A percentile compares a stretch with the other conserved stretches of the same genome.
Evolutionary conservation across 768 basidiomycete species (phyloP).

Genomic region (Hericium coralloides): DNA sequence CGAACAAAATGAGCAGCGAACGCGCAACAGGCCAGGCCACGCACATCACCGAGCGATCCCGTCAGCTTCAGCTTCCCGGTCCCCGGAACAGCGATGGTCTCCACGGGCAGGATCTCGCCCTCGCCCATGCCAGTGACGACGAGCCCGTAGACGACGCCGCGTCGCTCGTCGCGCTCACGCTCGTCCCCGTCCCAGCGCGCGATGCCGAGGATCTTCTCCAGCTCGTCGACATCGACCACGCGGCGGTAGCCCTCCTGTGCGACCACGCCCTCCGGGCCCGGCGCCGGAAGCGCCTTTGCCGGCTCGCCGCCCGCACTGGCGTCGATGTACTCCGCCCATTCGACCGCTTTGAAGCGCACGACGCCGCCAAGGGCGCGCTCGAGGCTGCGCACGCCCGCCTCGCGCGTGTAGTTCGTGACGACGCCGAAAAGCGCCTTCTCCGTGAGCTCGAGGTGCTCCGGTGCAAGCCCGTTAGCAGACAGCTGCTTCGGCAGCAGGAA

Average conservation of each 20-base stretch:
- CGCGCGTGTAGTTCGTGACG: slow-evolving; percentile 75
- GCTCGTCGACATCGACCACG: slow-evolving; percentile 54
- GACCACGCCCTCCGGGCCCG: slow-evolving; percentile 9
- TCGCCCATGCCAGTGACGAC: slow-evolving; percentile 87
- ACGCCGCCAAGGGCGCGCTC: slow-evolving; percentile 83
- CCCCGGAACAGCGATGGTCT: slow-evolving; percentile 74
- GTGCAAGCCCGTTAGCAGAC: slow-evolving; percentile 61
- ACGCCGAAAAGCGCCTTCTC: slow-evolving; percentile 65
- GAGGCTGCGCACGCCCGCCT: slow-evolving; percentile 87
- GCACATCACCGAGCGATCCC: slow-evolving; percentile 73
- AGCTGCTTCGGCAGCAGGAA: slow-evolving; percentile 91
- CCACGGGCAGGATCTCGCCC: slow-evolving; percentile 78
- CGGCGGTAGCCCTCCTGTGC: slow-evolving; percentile 39
- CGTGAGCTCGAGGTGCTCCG: slow-evolving; percentile 51
- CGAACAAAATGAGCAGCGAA: background rate
- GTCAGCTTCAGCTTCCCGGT: slow-evolving; percentile 67
- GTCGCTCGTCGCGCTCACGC: slow-evolving; percentile 58
- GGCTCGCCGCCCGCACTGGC: slow-evolving; percentile 13
- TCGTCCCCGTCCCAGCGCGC: slow-evolving; percentile 77
- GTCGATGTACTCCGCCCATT: slow-evolving; percentile 70
- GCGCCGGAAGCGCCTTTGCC: no score
- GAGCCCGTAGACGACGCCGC: slow-evolving; percentile 77
- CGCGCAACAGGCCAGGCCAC: slow-evolving; percentile 9
- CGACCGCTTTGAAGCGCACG: slow-evolving; percentile 88
- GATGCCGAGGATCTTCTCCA: slow-evolving; percentile 81